Evolutionary conservation across 177 flowering plant species (phyloP).

Genomic region (Tripterygium wilfordii): DNA sequence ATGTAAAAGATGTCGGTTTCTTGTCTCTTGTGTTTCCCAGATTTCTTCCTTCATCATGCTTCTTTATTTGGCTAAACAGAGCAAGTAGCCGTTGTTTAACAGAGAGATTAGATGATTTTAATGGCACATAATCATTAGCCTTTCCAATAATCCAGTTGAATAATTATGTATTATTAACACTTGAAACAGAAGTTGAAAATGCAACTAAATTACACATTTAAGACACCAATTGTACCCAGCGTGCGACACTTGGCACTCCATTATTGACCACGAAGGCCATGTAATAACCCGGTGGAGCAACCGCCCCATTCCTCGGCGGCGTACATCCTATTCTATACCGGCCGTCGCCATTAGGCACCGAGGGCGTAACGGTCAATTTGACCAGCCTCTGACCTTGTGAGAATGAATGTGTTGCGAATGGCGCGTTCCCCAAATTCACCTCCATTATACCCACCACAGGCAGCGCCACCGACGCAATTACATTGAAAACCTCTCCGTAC

Average conservation of each 20-base stretch:
- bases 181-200: too few species aligned
- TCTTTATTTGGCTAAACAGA: too few species aligned
- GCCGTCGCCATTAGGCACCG: slow-evolving; percentile 36
- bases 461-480: slow-evolving; percentile 41
- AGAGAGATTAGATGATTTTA: too few species aligned
- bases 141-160: too few species aligned
- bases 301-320: slow-evolving; percentile 58
- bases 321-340: slow-evolving; percentile 47
- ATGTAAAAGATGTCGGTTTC: too few species aligned
- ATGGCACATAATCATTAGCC: too few species aligned
- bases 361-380: slow-evolving; percentile 46
- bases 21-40: too few species aligned
- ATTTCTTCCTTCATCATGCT: too few species aligned
- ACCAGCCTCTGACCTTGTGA: slow-evolving; percentile 89
- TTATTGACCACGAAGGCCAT: slow-evolving; percentile 83
- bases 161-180: too few species aligned
- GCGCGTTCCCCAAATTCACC: slow-evolving; percentile 61
- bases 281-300: slow-evolving; percentile 92
- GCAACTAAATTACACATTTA: slow-evolving; percentile 6
- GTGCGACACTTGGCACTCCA: slow-evolving; percentile 86
- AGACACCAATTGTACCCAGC: slow-evolving; percentile 59
- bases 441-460: slow-evolving; percentile 67
- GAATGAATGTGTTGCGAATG: slow-evolving; percentile 87
- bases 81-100: too few species aligned
- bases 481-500: slow-evolving; percentile 54